phyloP scores from a whole-genome alignment of 2,329 filamentous ascomycete genomes.

The Fusarium pseudocircinatum region DNA sequence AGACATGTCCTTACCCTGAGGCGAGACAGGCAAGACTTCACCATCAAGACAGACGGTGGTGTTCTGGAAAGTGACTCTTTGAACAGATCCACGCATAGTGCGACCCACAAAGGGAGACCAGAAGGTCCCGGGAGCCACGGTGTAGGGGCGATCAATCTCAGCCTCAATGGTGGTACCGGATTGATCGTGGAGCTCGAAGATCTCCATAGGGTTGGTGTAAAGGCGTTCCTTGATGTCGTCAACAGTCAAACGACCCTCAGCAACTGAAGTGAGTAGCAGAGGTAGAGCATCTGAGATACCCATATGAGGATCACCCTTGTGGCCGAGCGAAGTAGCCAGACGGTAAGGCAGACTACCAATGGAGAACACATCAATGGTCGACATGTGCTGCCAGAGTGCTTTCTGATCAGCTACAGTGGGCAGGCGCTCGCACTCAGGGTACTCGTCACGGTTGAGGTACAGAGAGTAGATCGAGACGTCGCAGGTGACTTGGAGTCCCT shows the following conservation, averaged over 20 bases:
- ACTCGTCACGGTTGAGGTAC: conserved; percentile 78
- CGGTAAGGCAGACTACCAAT: conserved; percentile 83
- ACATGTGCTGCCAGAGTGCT: conserved; percentile 78
- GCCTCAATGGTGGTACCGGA: conserved; percentile 77
- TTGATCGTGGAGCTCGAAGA: conserved; percentile 86
- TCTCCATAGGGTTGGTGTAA: conserved; percentile 81
- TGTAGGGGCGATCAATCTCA: conserved; percentile 77
- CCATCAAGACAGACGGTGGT: conserved; percentile 81
- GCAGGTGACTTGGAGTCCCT: conserved; percentile 84
- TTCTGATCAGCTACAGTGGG: conserved; percentile 75
- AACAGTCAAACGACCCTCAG: conserved; percentile 76
- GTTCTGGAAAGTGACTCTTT: conserved; percentile 79
- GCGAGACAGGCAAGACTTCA: conserved; percentile 61
- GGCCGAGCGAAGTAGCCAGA: conserved; percentile 66
- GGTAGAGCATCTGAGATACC: conserved; percentile 80
- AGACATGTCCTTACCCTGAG: conserved; percentile 80
- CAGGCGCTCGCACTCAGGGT: conserved; percentile 71
- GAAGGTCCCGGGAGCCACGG: conserved; percentile 55
- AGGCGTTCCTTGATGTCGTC: conserved; percentile 77
- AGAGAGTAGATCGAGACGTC: conserved; percentile 84
- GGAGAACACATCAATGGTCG: conserved; percentile 80
- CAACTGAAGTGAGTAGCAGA: conserved; percentile 78
- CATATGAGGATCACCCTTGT: conserved; percentile 65
- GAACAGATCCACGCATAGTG: conserved; percentile 73
- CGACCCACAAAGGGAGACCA: conserved; percentile 81